Evolutionary conservation across 768 basidiomycete species (phyloP), one percentile per base, ranked within the genome.

Genomic region (Mycena rosella): DNA sequence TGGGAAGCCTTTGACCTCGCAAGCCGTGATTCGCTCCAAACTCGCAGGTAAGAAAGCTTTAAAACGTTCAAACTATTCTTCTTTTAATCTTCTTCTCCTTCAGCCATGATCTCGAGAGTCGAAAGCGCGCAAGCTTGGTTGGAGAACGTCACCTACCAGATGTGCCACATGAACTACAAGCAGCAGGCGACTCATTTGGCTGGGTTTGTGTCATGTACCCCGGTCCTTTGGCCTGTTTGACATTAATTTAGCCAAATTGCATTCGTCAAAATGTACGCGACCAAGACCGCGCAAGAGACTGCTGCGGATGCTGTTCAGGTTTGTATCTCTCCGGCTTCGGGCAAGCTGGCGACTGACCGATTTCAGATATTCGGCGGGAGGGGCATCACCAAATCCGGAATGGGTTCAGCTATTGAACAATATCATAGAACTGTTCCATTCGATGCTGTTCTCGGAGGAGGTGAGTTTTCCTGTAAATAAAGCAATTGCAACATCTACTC

Each of bases 71-170:
- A 47, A n/a, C 53, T 7, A 17, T 36, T 5, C 24, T 27, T 0
- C 15, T 30, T 29, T 20, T 45, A 20, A 45, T 49, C 10, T 47
- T 34, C 27, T 29, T 2, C 5, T 30, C 5, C 45, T 3, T n/a
- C 29, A 70, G 78, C 79, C 17, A 96, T 96, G 93, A 93, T 95
- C 60, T 86, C 91, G 7, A 90, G 93, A 40, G 84, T 90, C 32
- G 95, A 96, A 76, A 87, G 90, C 29, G 87, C 87, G 13, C 96
- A 96, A 74, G 86, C 84, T n/a, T 96, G 94, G 94, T 80, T 96
- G 20, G 95, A 96, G 81, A 91, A 87, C 63, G 79, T 96, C 59
- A 96, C 95, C 0, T 91, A 90, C 76, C 95, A 96, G 77, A 95
- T 96, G 93, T 89, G 83, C 71, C 86, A 94, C 62, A 95, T 96